Conservation (phyloP, 345 rosid genomes). For the Gossypium ekmanianum region DNA sequence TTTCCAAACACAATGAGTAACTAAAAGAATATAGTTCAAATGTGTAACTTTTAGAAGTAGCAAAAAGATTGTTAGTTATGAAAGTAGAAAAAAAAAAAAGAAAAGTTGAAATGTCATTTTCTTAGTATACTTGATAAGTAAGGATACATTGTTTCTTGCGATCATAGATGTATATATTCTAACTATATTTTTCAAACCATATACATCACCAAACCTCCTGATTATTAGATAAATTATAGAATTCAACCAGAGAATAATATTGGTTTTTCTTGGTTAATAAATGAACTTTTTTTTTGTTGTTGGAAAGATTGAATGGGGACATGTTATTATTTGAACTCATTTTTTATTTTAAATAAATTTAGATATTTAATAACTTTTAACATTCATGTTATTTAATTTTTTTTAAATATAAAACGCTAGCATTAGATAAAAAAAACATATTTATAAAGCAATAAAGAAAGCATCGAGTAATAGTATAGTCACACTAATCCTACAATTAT, state of each 20-base stretch:
- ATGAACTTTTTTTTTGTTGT: not conserved
- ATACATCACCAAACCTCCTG: not conserved
- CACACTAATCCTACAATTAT: too few relatives aligned
- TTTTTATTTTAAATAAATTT: not conserved
- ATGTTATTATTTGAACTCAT: too few relatives aligned
- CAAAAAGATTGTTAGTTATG: not conserved
- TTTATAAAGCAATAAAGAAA: too few relatives aligned
- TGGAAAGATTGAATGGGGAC: too few relatives aligned
- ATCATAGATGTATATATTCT: not conserved
- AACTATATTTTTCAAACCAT: not conserved
- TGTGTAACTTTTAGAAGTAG: not conserved
- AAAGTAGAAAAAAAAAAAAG: too few relatives aligned
- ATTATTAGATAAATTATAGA: not conserved
- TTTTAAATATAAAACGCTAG: too few relatives aligned
- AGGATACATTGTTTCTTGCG: not conserved
- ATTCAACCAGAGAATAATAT: not conserved
- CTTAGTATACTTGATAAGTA: not conserved
- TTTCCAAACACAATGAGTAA: not conserved
- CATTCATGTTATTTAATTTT: too few relatives aligned
- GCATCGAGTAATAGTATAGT: too few relatives aligned
- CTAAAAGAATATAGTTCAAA: not conserved
- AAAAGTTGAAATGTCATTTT: conserved; percentile 5
- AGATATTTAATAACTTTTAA: too few relatives aligned
- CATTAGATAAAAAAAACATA: too few relatives aligned
- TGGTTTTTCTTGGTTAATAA: not conserved